These are phyloP conservation scores for Monilinia laxa DNA, from an alignment of 2,329 filamentous ascomycete genomes.

Conservation along the genomic window DNA sequence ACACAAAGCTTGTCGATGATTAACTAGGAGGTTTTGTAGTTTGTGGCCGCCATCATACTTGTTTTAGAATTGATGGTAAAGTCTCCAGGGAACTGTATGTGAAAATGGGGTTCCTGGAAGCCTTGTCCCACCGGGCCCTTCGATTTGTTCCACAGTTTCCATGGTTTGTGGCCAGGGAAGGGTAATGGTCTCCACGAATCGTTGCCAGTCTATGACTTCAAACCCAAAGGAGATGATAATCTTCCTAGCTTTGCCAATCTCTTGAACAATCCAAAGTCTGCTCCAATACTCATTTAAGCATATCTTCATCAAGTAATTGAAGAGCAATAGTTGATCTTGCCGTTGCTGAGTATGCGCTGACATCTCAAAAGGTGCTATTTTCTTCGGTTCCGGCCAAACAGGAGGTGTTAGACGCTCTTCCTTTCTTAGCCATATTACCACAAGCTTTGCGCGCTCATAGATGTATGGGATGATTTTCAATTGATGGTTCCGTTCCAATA, in stretches of 20 bases:
- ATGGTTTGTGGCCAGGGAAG: slow-evolving; percentile 2
- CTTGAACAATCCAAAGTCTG: slow-evolving; percentile 38
- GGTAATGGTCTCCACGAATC: slow-evolving; percentile 4
- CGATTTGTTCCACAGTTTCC: background rate
- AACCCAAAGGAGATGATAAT: slow-evolving; percentile 35
- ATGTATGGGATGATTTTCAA: slow-evolving; percentile 25
- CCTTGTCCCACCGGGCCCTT: background rate
- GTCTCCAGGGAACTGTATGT: slow-evolving; percentile 26
- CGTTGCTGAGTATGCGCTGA: background rate
- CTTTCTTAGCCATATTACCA: slow-evolving; percentile 24
- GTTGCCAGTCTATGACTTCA: slow-evolving; percentile 20
- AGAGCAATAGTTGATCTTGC: background rate
- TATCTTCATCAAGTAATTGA: slow-evolving; percentile 13
- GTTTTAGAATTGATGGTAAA: slow-evolving; percentile 28
- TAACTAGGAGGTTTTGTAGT: slow-evolving; percentile 31
- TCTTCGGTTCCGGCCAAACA: background rate
- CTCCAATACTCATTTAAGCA: slow-evolving; percentile 31
- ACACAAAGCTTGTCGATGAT: slow-evolving; percentile 35
- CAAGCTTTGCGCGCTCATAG: slow-evolving; percentile 22
- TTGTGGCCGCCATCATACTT: slow-evolving; percentile 27
- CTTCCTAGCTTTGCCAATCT: slow-evolving; percentile 34
- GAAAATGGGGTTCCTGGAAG: background rate
- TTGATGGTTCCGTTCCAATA: slow-evolving; percentile 25
- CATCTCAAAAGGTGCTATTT: background rate
- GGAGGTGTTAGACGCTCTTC: background rate